These are phyloP conservation scores for Poa annua DNA, from an alignment of 176 grass and related monocot species.

Conservation along the genomic window DNA sequence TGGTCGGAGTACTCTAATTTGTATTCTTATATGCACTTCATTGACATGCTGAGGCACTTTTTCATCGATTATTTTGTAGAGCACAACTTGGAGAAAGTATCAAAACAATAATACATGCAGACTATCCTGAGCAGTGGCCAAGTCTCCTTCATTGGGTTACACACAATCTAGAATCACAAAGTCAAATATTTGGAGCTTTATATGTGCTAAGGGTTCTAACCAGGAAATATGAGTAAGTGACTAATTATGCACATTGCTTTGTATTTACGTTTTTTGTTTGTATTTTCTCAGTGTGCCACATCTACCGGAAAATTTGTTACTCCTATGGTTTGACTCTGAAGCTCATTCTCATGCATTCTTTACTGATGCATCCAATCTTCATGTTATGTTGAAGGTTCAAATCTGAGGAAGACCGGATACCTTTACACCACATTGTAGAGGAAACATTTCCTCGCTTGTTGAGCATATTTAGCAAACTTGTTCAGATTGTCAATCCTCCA, in stretches of 20 bases:
- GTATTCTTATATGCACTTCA: slow-evolving; percentile 30
- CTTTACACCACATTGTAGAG: slow-evolving; percentile 79
- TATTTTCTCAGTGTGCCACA: slow-evolving; percentile 15
- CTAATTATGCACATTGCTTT: slow-evolving; percentile 49
- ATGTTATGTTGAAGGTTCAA: slow-evolving; percentile 80
- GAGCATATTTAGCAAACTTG: slow-evolving; percentile 77
- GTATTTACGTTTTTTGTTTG: background rate
- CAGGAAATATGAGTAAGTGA: slow-evolving; percentile 97
- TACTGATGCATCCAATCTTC: slow-evolving; percentile 17
- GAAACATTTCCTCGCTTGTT: slow-evolving; percentile 82
- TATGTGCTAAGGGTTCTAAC: slow-evolving; percentile 89
- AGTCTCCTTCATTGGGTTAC: slow-evolving; percentile 91
- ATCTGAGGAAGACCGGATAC: slow-evolving; percentile 88
- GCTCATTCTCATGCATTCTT: background rate
- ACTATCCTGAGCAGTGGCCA: slow-evolving; percentile 96
- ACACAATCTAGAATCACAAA: slow-evolving; percentile 68
- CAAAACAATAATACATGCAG: slow-evolving; percentile 90
- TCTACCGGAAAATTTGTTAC: background rate
- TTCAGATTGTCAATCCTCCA: slow-evolving; percentile 78
- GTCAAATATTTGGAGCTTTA: slow-evolving; percentile 93
- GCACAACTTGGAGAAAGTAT: slow-evolving; percentile 94
- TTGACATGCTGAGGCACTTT: slow-evolving; percentile 26
- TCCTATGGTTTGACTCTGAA: background rate
- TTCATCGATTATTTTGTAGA: slow-evolving; percentile 52
- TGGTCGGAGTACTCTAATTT: slow-evolving; percentile 1